Evolutionary conservation across 2,329 filamentous ascomycete genomes (phyloP), one percentile per base, ranked within the genome.

Genomic region (Colletotrichum filicis): DNA sequence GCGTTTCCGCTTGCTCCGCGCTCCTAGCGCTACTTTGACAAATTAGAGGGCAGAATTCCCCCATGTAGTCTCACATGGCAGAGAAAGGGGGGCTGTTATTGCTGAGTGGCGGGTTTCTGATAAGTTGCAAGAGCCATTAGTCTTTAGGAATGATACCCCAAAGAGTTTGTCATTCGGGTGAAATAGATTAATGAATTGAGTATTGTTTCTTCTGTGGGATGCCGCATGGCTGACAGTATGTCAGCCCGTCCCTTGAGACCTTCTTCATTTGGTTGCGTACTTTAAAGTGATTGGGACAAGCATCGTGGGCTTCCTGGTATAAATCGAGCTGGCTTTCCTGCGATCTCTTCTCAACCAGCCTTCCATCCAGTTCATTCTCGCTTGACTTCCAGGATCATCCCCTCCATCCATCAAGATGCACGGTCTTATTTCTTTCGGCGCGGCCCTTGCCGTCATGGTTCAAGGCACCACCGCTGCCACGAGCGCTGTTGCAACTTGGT

Each of bases 21-120:
- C 9, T 32, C 35, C 53, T 55, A 28, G 49, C 63, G n/a, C 30
- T n/a, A 35, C 1, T 58, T 49, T 46, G 8, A 14, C 64, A 42
- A 68, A 63, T 68, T 14, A 30, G 16, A 53, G n/a, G 14, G 64
- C 57, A 28, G 22, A 11, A n/a, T 53, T 46, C 2, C 24, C 14
- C 46, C 69, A 63, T 63, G 69, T 24, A 58, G 57, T 62, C 30
- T 68, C 35, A 37, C 28, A 49, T 42, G 26, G 46, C 9, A 24
- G 12, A 19, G 53, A 24, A 56, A 58, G 52, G 28, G 28, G 37
- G 14, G 11, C 35, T 53, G 22, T 19, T 56, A 9, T 37, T 58
- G 32, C 30, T 49, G 68, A 68, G 64, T 68, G 64, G 69, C 64
- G 64, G 69, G 69, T 71, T 71, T 71, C 69, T 71, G 58, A 68